Conservation (phyloP, 441 rosid genomes). For the Syzygium syzygioides region DNA sequence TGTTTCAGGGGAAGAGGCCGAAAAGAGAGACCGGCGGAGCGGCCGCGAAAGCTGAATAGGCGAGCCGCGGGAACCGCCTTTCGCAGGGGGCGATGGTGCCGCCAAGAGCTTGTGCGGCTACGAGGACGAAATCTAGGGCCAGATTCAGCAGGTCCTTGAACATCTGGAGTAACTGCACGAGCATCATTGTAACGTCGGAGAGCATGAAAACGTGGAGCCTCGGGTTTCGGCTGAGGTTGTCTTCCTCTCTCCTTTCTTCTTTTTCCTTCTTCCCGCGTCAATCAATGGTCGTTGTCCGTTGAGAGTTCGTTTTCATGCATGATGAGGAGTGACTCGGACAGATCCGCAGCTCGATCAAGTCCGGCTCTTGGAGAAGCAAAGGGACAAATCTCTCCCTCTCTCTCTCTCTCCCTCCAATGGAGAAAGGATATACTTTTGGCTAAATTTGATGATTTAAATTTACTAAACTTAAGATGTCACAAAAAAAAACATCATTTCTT, state of each 20-base stretch:
- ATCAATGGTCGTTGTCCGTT: background rate
- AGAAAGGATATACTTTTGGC: background rate
- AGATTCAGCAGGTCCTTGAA: background rate
- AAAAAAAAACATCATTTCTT: background rate
- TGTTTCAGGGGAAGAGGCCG: background rate
- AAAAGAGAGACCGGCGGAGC: background rate
- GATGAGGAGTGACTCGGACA: background rate
- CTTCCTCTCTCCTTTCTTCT: background rate
- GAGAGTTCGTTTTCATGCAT: background rate
- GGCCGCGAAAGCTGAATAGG: background rate
- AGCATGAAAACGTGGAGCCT: background rate
- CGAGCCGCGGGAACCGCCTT: background rate
- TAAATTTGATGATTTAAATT: background rate
- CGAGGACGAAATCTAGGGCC: background rate
- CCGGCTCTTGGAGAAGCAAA: background rate
- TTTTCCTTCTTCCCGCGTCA: background rate
- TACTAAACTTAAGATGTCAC: background rate
- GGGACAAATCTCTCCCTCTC: background rate
- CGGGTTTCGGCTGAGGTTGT: background rate
- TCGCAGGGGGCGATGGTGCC: background rate
- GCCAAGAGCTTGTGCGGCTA: background rate
- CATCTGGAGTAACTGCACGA: background rate
- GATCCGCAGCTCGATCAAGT: background rate
- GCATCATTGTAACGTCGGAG: background rate
- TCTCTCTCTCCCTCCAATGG: background rate